A percentile compares a stretch with the other conserved stretches of the same genome.
These are phyloP conservation scores for Eucalyptus sp. DNA, from an alignment of 345 rosid species.

Conservation along the genomic window DNA sequence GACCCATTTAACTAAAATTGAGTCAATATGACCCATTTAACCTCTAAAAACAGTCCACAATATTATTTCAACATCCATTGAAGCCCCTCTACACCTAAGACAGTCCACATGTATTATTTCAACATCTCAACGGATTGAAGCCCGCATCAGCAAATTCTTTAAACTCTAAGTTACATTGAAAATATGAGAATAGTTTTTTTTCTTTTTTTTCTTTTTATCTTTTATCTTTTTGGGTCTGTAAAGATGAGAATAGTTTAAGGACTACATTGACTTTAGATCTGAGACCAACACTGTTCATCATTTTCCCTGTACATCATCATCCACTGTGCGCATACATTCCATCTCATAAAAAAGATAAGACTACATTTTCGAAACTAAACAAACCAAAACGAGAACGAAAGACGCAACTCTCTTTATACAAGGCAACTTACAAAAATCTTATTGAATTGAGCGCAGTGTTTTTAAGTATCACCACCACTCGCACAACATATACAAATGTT, in stretches of 20 bases:
- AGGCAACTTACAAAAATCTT: background rate
- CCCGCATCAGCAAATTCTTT: background rate
- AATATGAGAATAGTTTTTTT: background rate
- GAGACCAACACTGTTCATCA: background rate
- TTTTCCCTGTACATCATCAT: background rate
- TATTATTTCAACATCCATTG: too few relatives aligned
- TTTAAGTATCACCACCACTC: background rate
- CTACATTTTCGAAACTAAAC: background rate
- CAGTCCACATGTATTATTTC: background rate
- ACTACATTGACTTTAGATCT: background rate
- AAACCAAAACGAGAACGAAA: background rate
- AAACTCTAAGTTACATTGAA: background rate
- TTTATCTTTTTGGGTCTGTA: too few relatives aligned
- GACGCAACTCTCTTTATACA: background rate
- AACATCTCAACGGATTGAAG: background rate
- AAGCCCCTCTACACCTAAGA: background rate
- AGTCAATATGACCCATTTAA: too few relatives aligned
- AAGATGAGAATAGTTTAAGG: background rate
- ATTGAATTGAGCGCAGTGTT: background rate
- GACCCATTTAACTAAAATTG: too few relatives aligned
- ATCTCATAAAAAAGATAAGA: background rate
- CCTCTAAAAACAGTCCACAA: too few relatives aligned
- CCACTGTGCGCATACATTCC: background rate
- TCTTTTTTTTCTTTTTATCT: too few relatives aligned
- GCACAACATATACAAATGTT: background rate